A percentile compares a stretch with the other conserved stretches of the same genome.
Conservation (phyloP, 2,329 filamentous ascomycete species). For the Fusarium sp. region DNA sequence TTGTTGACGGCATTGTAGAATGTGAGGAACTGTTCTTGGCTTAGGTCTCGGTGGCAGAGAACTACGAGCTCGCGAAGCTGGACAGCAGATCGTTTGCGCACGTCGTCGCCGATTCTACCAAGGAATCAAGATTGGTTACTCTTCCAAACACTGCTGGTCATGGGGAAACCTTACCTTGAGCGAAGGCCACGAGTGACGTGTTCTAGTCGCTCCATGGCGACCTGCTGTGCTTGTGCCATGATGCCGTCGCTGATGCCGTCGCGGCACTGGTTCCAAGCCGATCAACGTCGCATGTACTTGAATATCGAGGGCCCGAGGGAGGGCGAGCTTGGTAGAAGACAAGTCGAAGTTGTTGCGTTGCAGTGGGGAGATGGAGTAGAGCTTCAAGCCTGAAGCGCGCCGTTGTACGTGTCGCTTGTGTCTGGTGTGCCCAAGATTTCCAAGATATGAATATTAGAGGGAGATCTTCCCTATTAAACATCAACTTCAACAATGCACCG, state of each 20-base stretch:
- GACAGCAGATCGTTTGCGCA: constrained; percentile 61
- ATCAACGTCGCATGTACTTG: constrained; percentile 46
- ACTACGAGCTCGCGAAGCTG: constrained; percentile 65
- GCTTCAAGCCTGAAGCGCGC: constrained; percentile 25
- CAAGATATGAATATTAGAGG: neutral
- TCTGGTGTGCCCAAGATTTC: neutral
- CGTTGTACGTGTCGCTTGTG: constrained; percentile 23
- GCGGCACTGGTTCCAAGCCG: constrained; percentile 34
- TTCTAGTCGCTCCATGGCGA: constrained; percentile 65
- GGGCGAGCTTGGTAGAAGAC: constrained; percentile 8
- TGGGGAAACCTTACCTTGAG: constrained; percentile 57
- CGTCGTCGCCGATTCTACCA: constrained; percentile 56
- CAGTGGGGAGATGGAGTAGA: constrained; percentile 13
- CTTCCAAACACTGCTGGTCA: neutral
- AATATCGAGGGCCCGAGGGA: constrained; percentile 9
- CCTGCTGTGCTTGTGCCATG: constrained; percentile 59
- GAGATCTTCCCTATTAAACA: neutral
- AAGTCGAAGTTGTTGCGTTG: constrained; percentile 10
- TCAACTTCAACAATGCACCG: constrained; percentile 30
- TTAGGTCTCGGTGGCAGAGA: constrained; percentile 73
- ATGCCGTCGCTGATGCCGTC: constrained; percentile 46
- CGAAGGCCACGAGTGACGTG: constrained; percentile 63
- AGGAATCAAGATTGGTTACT: constrained; percentile 26
- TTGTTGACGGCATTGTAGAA: constrained; percentile 67
- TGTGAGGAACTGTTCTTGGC: constrained; percentile 76